Base-by-base conservation (phyloP, 2,329 filamentous ascomycete genomes). In the Amylocarpus encephaloides region DNA sequence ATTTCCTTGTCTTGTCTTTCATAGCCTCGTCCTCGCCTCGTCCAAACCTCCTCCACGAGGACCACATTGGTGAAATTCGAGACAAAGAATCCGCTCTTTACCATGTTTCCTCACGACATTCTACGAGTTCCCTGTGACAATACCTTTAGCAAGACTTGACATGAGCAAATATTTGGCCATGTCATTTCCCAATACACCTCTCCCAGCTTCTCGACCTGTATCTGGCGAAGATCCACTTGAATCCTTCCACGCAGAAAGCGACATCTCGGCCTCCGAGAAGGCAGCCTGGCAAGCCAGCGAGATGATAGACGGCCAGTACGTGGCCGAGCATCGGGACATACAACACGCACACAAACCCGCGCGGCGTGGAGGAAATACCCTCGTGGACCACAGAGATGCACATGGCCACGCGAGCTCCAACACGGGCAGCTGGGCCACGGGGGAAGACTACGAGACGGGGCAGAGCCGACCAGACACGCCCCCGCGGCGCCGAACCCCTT, bases 401-500 rank as follows among this genome's bases (percentile, higher is more conserved):
- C 7, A 40, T 19, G n/a, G 16, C 10, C 26, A 35, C 33, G 5
- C 7, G 15, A 33, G 11, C 9, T 7, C 3, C 11, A 9, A 12
- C 11, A 34, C 15, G 34, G 16, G 13, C 6, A 26, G n/a, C 15
- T 33, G 43, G 43, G 10, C 26, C n/a, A 45, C 10, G 11, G 13
- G 26, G 22, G 34, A 9, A 16, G 13, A 18, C 10, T 19, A 16
- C n/a, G 38, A 40, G 22, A 26, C 22, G 13, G 38, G 18, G 16
- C 38, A 15, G 19, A 5, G 13, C 10, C 38, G 16, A 3, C 40
- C 18, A 22, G 12, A 13, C 6, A 19, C 16, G 11, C n/a, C 13
- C 5, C 22, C 36, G 18, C n/a, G 12, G 2, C 42, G 48, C 30
- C 48, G 48, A 45, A 51, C 51, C 41, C 39, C 44, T 32, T 46